These are phyloP conservation scores for Aspergillus mulundensis DNA, from an alignment of 495 filamentous ascomycete genomes.

Conservation along the genomic window DNA sequence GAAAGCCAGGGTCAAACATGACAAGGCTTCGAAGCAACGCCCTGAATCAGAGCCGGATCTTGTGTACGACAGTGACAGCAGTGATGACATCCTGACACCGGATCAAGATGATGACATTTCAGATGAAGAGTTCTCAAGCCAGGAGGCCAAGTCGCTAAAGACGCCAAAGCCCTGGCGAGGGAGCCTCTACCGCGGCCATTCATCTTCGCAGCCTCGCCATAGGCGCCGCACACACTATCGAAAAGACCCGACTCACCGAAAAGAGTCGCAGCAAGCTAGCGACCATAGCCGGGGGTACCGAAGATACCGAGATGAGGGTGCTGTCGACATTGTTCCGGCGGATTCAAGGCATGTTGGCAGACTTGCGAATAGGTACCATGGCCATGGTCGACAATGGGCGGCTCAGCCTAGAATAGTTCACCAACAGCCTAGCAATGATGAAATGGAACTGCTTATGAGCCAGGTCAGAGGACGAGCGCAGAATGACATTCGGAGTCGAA, in stretches of 20 bases:
- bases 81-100: constrained; percentile 6
- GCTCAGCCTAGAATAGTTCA: constrained; percentile 22
- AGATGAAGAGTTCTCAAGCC: constrained; percentile 12
- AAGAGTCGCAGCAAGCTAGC: constrained; percentile 6
- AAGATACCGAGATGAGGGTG: constrained; percentile 6
- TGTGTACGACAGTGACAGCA: constrained; percentile 14
- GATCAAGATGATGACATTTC: constrained; percentile 8
- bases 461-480: constrained; percentile 15
- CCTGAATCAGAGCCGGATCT: constrained; percentile 11
- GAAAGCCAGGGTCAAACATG: not conserved
- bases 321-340: constrained; percentile 16
- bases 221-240: constrained; percentile 19
- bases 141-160: constrained; percentile 4
- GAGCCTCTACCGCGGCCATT: constrained; percentile 17
- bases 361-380: not conserved
- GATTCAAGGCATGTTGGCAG: constrained; percentile 7
- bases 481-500: constrained; percentile 28
- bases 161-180: constrained; percentile 11
- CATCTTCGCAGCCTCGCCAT: constrained; percentile 10
- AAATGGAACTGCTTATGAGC: constrained; percentile 19
- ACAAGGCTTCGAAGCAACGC: not conserved
- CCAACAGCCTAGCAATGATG: constrained; percentile 11
- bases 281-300: not conserved
- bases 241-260: constrained; percentile 11
- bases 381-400: constrained; percentile 7